Evolutionary conservation across 2,329 filamentous ascomycete genomes (phyloP).

Genomic region (Claviceps humidiphila): DNA sequence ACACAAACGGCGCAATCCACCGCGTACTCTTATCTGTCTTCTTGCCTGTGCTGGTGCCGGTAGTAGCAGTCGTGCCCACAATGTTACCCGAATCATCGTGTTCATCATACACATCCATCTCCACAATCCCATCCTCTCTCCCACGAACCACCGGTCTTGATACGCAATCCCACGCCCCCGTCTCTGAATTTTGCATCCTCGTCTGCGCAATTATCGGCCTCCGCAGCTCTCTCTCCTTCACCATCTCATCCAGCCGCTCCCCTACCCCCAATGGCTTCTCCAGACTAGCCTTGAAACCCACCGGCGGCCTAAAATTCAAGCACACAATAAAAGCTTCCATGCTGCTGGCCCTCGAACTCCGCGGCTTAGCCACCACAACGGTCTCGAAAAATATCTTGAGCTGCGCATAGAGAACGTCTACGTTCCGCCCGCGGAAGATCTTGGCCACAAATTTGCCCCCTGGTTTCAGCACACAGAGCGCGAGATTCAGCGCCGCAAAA

Average conservation of each 20-base stretch:
- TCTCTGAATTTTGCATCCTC: constrained; percentile 31
- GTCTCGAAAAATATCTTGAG: constrained; percentile 76
- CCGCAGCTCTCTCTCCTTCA: constrained; percentile 26
- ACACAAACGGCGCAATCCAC: constrained; percentile 92
- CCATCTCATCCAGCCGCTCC: constrained; percentile 37
- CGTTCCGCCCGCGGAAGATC: constrained; percentile 88
- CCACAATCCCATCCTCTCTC: constrained; percentile 24
- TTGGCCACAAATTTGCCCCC: constrained; percentile 97
- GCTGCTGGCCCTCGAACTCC: constrained; percentile 89
- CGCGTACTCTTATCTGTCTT: constrained; percentile 28
- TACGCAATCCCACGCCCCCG: constrained; percentile 29
- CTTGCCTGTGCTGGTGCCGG: constrained; percentile 7
- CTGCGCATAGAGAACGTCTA: constrained; percentile 91
- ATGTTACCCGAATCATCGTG: constrained; percentile 12
- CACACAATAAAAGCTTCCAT: constrained; percentile 96
- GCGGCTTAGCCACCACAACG: constrained; percentile 84
- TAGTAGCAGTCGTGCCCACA: constrained; percentile 21
- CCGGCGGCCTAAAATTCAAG: constrained; percentile 71
- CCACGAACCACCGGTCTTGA: constrained; percentile 12
- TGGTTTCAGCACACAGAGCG: constrained; percentile 79
- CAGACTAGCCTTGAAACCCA: constrained; percentile 61
- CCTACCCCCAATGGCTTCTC: constrained; percentile 62
- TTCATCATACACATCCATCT: constrained; percentile 38
- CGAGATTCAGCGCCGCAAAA: constrained; percentile 85
- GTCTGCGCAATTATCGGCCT: constrained; percentile 27